Evolutionary conservation across 2,329 filamentous ascomycete genomes (phyloP).

Genomic region (Pseudogymnoascus sp.): DNA sequence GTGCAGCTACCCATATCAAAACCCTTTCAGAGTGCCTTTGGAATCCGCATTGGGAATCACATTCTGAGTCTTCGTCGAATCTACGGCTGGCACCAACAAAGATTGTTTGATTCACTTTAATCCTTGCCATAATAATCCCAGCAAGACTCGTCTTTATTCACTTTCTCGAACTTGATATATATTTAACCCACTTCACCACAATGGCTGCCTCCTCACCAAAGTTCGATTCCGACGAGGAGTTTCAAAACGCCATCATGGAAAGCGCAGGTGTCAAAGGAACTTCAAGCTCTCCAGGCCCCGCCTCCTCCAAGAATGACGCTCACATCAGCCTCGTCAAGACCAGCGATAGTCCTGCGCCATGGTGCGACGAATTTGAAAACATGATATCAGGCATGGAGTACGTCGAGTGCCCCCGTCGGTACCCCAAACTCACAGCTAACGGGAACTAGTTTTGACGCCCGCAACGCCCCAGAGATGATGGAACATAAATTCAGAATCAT

Average conservation of each 20-base stretch:
- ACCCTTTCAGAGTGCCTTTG: not conserved
- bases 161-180: not conserved
- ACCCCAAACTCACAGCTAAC: not conserved
- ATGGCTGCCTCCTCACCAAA: slow-evolving; percentile 3
- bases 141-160: not conserved
- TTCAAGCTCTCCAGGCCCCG: not conserved
- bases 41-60: not conserved
- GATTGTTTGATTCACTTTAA: not conserved
- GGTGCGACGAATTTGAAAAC: slow-evolving; percentile 20
- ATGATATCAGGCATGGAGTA: slow-evolving; percentile 24
- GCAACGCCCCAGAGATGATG: slow-evolving; percentile 12
- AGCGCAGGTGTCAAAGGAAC: slow-evolving; percentile 1
- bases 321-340: slow-evolving; percentile 8
- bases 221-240: slow-evolving; percentile 5
- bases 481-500: slow-evolving; percentile 13
- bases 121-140: not conserved
- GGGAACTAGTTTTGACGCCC: not conserved
- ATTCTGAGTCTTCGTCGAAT: not conserved
- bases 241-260: slow-evolving; percentile 2
- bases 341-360: slow-evolving; percentile 11
- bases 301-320: not conserved
- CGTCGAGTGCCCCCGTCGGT: not conserved
- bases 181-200: not conserved
- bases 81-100: not conserved
- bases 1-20: not conserved